phyloP scores from a whole-genome alignment of 768 basidiomycete species.

The Russula dissimulans region DNA sequence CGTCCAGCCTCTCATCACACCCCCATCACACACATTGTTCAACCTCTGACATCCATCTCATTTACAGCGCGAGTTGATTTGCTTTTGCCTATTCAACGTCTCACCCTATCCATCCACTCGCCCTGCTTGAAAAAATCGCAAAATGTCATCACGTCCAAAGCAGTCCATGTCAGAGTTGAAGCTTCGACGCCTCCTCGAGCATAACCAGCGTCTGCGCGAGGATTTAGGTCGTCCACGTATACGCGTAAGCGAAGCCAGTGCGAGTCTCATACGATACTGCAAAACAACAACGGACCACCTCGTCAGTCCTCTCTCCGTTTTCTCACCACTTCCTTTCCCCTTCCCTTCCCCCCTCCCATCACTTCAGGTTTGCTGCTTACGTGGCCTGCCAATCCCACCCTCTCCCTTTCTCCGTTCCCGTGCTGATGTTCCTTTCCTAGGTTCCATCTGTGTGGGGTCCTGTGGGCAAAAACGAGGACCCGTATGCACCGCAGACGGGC shows the following conservation, averaged over 20 bases:
- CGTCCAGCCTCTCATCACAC: neutral
- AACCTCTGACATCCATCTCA: neutral
- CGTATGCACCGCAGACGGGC: constrained; percentile 57
- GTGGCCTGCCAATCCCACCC: neutral
- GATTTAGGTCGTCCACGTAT: constrained; percentile 65
- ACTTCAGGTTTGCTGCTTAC: neutral
- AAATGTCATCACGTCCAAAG: constrained; percentile 54
- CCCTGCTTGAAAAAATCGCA: constrained; percentile 12
- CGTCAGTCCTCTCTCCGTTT: constrained; percentile 29
- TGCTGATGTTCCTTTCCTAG: constrained; percentile 31
- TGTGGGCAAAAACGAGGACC: constrained; percentile 85
- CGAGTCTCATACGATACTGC: constrained; percentile 64
- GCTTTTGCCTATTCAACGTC: neutral
- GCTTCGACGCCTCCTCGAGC: constrained; percentile 66
- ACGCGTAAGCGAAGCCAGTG: constrained; percentile 63
- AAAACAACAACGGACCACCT: constrained; percentile 65
- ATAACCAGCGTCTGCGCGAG: constrained; percentile 63
- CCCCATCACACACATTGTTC: neutral
- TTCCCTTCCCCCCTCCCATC: neutral
- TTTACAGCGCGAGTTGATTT: neutral
- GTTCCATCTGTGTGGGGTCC: constrained; percentile 97
- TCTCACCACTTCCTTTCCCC: too few species aligned
- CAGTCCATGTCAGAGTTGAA: constrained; percentile 78
- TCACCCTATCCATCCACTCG: neutral
- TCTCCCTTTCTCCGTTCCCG: neutral